Base-by-base conservation (phyloP, 2,329 filamentous ascomycete species). In the Helminthosporium solani region DNA sequence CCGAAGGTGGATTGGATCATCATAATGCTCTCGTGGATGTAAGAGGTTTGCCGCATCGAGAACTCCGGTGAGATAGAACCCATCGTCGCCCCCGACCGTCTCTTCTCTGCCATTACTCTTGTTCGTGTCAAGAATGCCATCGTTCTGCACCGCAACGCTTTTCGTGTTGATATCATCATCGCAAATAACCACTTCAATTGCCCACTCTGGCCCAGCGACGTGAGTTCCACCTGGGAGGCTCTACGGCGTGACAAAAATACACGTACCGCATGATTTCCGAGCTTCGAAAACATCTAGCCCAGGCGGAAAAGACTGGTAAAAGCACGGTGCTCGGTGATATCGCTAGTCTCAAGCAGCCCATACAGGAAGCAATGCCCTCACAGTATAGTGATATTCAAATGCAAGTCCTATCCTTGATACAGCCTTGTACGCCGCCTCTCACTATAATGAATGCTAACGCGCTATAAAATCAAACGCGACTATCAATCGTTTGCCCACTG, bases 1-100 rank as follows among this genome's bases (percentile, higher is more conserved):
- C 18, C 21, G 2, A 45, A 39, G 2, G 7, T 23, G 11, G 57
- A 57, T 31, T 45, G 49, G 7, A 33, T 49, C 2, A 52, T 56
- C 1, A 15, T 60, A 8, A 55, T 65, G 6, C 15, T 61, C 5
- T 33, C 54, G 2, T 65, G 61, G 60, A 63, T 65, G 60, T 34
- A 28, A 1, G 51, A 54, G 5, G 61, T 60, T 2, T 64, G 60
- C 35, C 40, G 41, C 2, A 23, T 16, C 1, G 21, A 39, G 9
- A 56, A 38, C 8, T 50, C 51, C 49, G 20, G 20, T 2, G 28
- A 16, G 6, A 57, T 58, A 48, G 31, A 48, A 18, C 51, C 46
- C 16, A 48, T 65, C 3, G 40, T 28, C 6, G 37, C 57, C 5
- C 61, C 60, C 0, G 38, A 37, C 1, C 56, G 57, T 9, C 40